Evolutionary conservation across 2,329 filamentous ascomycete genomes (phyloP), one percentile per base, ranked within the genome.

Genomic region (Fonsecaea pedrosoi): DNA sequence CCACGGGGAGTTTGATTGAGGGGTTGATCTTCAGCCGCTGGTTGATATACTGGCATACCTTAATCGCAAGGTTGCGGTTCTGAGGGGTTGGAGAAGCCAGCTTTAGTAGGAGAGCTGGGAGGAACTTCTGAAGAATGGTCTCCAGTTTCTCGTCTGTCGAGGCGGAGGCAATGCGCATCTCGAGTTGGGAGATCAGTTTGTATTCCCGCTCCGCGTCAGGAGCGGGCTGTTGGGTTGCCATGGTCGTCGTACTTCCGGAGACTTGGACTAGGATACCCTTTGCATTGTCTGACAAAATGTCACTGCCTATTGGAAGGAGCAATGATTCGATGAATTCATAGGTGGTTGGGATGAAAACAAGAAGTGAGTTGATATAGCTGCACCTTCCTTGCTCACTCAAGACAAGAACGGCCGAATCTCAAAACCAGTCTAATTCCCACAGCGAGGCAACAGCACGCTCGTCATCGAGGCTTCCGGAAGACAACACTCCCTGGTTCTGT

Each of bases 101-200:
- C 77, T 98, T 98, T 65, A 97, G 84, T 2, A 99, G 85, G 10
- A 98, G 81, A 0, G 94, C 90, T 3, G 91, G 82, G 32, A 99
- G 83, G 75, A 94, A 97, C 50, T 86, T 89, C 74, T 90, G 88
- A 18, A 99, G 84, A 15, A 95, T 83, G 30, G 88, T 81, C 76
- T 94, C 88, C 1, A 99, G 86, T 80, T 94, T 96, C 69, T 87
- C 84, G 76, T 97, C 94, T 60, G 92, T 89, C 73, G 92, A 91
- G 34, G 94, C 90, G 60, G 94, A 87, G 34, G 87, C 90, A 74
- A 97, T 95, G 70, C 89, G 87, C 75, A 95, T 87, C 78, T 96
- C 93, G 54, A 96, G 90, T 76, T 92, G 94, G 74, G 91, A 91
- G 60, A 97, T 87, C 69, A 97, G 86, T 71, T 88, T 87, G 72